Conservation (phyloP, 257 asterid species). For the Solanum pennellii region DNA sequence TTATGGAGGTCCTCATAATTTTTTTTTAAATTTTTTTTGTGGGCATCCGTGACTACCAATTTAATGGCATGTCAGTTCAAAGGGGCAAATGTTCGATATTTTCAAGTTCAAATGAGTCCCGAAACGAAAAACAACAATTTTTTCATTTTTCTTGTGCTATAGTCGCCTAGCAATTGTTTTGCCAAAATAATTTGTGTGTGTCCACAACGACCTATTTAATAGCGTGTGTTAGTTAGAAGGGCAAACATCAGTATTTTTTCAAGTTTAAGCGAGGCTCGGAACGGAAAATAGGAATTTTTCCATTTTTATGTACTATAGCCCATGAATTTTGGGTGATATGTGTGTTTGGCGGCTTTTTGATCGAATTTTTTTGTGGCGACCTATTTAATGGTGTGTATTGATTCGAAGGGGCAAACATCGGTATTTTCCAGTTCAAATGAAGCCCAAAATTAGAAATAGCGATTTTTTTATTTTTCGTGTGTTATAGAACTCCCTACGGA, state of each 20-base stretch:
- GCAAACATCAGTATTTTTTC: not conserved
- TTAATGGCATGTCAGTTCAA: not conserved
- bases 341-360: not conserved
- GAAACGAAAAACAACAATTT: accelerated
- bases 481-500: no score
- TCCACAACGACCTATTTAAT: not conserved
- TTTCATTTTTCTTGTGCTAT: no score
- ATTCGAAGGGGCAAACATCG: not conserved
- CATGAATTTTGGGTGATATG: not conserved
- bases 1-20: no score
- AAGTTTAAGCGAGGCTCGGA: not conserved
- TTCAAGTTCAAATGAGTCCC: no score
- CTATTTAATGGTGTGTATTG: not conserved
- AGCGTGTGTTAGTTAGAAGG: not conserved
- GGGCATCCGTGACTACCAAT: not conserved
- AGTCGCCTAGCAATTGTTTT: not conserved
- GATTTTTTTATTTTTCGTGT: no score
- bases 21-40: no score
- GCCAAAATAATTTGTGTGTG: not conserved
- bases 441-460: not conserved
- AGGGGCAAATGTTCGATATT: not conserved
- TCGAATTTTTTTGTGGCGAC: no score
- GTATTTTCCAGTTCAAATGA: no score
- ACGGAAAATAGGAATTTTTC: not conserved
- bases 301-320: not conserved